These are phyloP conservation scores for Inonotus obliquus DNA, from an alignment of 1,284 basidiomycete species.

Conservation along the genomic window DNA sequence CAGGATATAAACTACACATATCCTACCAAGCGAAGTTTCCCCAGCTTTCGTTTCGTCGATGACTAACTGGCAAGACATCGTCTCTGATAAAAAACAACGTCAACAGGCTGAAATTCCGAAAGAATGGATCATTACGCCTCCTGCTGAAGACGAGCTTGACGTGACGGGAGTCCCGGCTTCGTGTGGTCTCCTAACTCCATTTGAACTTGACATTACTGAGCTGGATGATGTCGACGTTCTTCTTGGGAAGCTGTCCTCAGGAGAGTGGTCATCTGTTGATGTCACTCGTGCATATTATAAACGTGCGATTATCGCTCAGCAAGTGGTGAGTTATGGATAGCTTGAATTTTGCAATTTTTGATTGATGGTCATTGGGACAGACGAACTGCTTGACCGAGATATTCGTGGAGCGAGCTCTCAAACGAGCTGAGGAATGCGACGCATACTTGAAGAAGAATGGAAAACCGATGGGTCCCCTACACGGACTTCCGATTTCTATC, in stretches of 20 bases:
- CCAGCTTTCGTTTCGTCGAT: slow-evolving; percentile 23
- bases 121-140: slow-evolving; percentile 48
- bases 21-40: neutral
- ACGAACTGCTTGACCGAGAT: slow-evolving; percentile 71
- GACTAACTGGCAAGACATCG: slow-evolving; percentile 45
- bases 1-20: neutral
- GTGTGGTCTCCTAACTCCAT: slow-evolving; percentile 53
- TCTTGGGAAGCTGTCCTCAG: slow-evolving; percentile 41
- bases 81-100: slow-evolving; percentile 43
- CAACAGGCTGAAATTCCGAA: slow-evolving; percentile 54
- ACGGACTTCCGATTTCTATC: slow-evolving; percentile 59
- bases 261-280: slow-evolving; percentile 55
- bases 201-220: slow-evolving; percentile 66
- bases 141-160: slow-evolving; percentile 40
- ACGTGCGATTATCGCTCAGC: slow-evolving; percentile 76
- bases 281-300: slow-evolving; percentile 77
- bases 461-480: slow-evolving; percentile 51
- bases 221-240: slow-evolving; percentile 45
- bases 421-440: slow-evolving; percentile 54
- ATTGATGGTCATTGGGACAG: slow-evolving; percentile 28
- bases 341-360: neutral
- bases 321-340: slow-evolving; percentile 49
- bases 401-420: slow-evolving; percentile 55
- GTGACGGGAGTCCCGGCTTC: slow-evolving; percentile 52
- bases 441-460: slow-evolving; percentile 45